Conservation (phyloP, 2,329 filamentous ascomycete genomes). For the Aphanoascus verrucosus region DNA sequence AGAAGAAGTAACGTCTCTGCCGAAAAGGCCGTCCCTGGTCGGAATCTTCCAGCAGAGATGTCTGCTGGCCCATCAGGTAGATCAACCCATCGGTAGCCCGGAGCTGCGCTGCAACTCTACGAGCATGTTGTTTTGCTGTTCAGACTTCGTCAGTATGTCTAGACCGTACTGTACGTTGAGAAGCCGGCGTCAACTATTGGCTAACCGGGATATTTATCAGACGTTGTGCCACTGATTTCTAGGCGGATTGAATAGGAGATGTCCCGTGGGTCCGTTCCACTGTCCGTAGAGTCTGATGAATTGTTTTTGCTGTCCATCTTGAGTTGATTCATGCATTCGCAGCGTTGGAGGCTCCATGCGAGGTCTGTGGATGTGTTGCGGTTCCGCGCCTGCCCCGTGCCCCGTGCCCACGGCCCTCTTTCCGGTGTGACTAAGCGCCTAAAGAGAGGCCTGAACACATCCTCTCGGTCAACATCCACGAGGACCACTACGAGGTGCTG, state of each 20-base stretch:
- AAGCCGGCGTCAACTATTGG: background rate
- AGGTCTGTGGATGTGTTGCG: too few relatives aligned
- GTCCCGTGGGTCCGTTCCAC: background rate
- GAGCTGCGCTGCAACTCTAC: slow-evolving; percentile 36
- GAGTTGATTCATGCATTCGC: background rate
- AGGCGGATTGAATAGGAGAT: background rate
- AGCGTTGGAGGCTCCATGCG: too few relatives aligned
- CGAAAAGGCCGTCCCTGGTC: slow-evolving; percentile 46
- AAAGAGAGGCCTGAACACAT: too few relatives aligned
- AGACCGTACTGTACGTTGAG: too few relatives aligned
- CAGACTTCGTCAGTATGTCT: background rate
- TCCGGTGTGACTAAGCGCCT: too few relatives aligned
- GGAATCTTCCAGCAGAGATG: slow-evolving; percentile 46
- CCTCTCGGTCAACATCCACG: too few relatives aligned
- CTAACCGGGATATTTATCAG: slow-evolving; percentile 10
- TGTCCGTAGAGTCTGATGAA: background rate
- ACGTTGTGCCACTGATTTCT: background rate
- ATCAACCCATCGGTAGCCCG: slow-evolving; percentile 39
- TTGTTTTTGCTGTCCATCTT: background rate
- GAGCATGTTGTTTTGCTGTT: slow-evolving; percentile 42
- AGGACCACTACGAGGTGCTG: too few relatives aligned
- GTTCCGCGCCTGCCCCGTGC: too few relatives aligned
- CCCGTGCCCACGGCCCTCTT: too few relatives aligned
- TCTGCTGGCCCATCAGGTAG: slow-evolving; percentile 45
- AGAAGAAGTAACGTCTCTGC: slow-evolving; percentile 53